phyloP scores from a whole-genome alignment of 352 stramenopile species.

The Elongisporangium prolatum region DNA sequence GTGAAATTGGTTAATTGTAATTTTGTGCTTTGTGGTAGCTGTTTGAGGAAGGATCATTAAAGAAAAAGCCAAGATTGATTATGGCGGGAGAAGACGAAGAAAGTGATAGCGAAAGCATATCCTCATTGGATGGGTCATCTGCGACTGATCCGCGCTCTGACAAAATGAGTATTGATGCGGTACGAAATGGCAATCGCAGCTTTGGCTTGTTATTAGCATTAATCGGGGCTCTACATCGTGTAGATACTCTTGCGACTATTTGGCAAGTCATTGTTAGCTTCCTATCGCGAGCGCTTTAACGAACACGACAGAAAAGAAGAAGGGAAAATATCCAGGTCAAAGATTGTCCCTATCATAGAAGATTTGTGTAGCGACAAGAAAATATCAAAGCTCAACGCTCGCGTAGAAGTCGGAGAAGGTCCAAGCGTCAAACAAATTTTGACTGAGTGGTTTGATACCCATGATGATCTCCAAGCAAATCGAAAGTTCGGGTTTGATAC shows the following conservation, averaged over 20 bases:
- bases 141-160: neutral
- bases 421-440: constrained; percentile 15
- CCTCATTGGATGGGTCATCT: neutral
- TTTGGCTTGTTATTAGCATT: neutral
- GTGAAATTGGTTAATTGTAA: neutral
- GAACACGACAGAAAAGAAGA: constrained; percentile 25
- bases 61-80: constrained; percentile 38
- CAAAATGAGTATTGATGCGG: neutral
- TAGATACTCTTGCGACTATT: constrained; percentile 34
- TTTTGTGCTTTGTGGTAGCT: constrained; percentile 24
- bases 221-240: neutral
- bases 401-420: neutral
- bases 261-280: constrained; percentile 25
- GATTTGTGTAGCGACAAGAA: constrained; percentile 12
- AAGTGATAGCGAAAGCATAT: constrained; percentile 3
- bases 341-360: constrained; percentile 36
- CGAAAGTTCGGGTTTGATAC: constrained; percentile 53
- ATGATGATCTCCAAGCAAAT: constrained; percentile 40
- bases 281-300: constrained; percentile 30
- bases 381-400: constrained; percentile 1
- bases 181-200: neutral
- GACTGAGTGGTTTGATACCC: constrained; percentile 43
- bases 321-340: constrained; percentile 31
- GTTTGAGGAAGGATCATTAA: constrained; percentile 45
- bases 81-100: constrained; percentile 6